Evolutionary conservation across 73 alveolate species (phyloP).

Genomic region (Paramecium sonneborni): DNA sequence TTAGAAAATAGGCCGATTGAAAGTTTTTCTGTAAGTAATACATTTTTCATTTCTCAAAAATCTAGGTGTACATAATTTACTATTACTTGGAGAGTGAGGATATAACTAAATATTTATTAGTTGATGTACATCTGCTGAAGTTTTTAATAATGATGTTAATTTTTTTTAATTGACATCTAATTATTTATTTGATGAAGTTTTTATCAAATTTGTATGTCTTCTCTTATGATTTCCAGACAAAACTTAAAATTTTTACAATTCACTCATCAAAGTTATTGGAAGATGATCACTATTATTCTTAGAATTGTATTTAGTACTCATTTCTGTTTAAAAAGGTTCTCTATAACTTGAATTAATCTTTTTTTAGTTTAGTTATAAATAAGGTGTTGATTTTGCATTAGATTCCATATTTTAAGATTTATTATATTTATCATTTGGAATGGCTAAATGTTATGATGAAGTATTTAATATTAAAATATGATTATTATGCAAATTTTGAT

Average conservation of each 20-base stretch:
- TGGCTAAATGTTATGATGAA: neutral
- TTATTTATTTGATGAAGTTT: neutral
- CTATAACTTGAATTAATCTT: neutral
- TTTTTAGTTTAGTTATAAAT: neutral
- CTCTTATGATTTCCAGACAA: neutral
- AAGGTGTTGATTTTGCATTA: neutral
- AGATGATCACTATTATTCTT: neutral
- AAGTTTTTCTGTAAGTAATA: neutral
- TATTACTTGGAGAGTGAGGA: neutral
- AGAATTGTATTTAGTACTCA: neutral
- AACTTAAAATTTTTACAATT: neutral
- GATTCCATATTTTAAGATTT: neutral
- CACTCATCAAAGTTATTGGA: neutral
- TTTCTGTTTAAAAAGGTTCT: neutral
- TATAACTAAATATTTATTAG: neutral
- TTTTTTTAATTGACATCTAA: neutral
- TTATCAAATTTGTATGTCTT: neutral
- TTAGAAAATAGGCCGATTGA: neutral
- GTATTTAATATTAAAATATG: neutral
- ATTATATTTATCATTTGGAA: neutral
- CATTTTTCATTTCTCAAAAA: neutral
- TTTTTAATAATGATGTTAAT: neutral
- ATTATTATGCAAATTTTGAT: neutral
- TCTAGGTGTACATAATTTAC: slow-evolving; percentile 19
- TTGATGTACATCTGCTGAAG: slow-evolving; percentile 17